Evolutionary conservation across 2,329 filamentous ascomycete species (phyloP).

Genomic region (Hypomyces perniciosus): DNA sequence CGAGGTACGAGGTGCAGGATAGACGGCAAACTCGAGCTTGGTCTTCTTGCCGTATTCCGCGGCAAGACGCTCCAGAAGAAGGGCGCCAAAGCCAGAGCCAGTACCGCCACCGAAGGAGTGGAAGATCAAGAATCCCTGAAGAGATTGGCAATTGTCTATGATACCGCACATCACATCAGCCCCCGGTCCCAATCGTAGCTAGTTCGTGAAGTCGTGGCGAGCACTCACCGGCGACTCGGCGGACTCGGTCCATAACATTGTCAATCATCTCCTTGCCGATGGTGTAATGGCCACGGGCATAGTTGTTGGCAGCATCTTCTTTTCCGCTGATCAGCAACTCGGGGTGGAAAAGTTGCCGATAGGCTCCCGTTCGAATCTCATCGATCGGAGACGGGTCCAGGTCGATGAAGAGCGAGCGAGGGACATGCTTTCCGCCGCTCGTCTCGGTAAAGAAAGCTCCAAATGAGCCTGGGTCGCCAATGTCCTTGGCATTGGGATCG

Average conservation of each 20-base stretch:
- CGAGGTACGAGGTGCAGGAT: conserved; percentile 63
- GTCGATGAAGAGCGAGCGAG: conserved; percentile 66
- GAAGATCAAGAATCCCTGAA: conserved; percentile 70
- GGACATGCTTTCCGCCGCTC: conserved; percentile 64
- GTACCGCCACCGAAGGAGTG: conserved; percentile 70
- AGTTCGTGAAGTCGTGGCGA: background rate
- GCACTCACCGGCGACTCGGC: conserved; percentile 59
- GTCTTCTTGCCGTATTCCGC: conserved; percentile 71
- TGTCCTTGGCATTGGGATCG: conserved; percentile 54
- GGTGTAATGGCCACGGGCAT: conserved; percentile 70
- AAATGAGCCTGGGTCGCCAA: conserved; percentile 57
- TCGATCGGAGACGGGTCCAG: conserved; percentile 68
- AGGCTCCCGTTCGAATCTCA: conserved; percentile 63
- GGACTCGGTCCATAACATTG: conserved; percentile 62
- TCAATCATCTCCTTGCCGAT: conserved; percentile 73
- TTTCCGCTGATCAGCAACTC: conserved; percentile 68
- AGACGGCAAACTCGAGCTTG: conserved; percentile 70
- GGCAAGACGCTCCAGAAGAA: conserved; percentile 66
- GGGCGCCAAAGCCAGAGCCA: conserved; percentile 65
- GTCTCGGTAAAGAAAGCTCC: conserved; percentile 73
- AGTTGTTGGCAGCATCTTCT: conserved; percentile 74
- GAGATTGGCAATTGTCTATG: conserved; percentile 64
- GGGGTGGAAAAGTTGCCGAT: conserved; percentile 66
- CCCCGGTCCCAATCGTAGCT: background rate
- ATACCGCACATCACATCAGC: background rate